phyloP scores from a whole-genome alignment of 2,329 filamentous ascomycete genomes.

The Pestalotiopsis sp. region DNA sequence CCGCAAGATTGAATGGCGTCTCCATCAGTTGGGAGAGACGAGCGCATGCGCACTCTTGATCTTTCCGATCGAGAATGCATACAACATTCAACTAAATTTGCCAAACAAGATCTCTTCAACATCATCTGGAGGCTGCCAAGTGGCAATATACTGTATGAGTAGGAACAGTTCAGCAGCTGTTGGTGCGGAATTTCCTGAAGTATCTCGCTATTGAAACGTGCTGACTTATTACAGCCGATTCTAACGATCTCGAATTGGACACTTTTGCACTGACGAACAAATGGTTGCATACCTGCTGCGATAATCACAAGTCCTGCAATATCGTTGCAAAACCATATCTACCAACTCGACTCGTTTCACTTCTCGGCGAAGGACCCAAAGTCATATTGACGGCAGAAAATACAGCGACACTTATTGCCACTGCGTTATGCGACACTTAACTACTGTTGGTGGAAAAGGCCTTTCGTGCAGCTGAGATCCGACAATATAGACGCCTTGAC shows the following conservation, averaged over 20 bases:
- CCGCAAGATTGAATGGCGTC: background rate
- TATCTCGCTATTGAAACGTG: background rate
- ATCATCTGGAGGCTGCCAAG: no score
- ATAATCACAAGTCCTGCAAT: background rate
- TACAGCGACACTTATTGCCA: accelerated
- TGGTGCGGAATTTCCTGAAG: no score
- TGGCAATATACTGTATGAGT: no score
- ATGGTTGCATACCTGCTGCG: background rate
- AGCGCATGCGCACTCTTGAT: background rate
- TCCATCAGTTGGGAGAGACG: background rate
- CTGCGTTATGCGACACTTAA: background rate
- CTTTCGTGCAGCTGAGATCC: background rate
- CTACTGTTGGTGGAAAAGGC: background rate
- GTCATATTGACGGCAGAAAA: background rate
- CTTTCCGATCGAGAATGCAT: background rate
- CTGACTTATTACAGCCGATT: background rate
- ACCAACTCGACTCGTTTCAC: background rate
- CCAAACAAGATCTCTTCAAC: background rate
- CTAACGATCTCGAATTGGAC: background rate
- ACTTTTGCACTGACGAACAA: background rate
- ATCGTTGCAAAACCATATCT: background rate
- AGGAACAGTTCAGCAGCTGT: no score
- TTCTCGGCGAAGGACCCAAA: background rate
- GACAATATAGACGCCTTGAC: background rate
- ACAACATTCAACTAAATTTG: background rate